Evolutionary conservation across 225 moss, liverwort and hornwort species (phyloP).

Genomic region (Pseudisothecium myosuroides): DNA sequence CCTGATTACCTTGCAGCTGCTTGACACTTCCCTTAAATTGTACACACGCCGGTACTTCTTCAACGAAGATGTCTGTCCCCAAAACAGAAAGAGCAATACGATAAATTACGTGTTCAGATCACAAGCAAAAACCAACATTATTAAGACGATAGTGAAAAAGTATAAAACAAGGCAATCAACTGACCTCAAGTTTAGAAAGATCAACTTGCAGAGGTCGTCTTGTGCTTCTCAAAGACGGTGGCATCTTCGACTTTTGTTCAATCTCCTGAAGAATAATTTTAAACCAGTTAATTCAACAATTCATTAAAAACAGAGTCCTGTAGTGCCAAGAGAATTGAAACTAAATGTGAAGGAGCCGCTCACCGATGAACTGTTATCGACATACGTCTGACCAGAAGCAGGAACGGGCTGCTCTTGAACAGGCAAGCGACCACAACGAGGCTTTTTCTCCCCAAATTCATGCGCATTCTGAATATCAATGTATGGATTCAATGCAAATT

Average conservation of each 20-base stretch:
- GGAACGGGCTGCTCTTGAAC: conserved; percentile 48
- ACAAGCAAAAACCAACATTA: neutral
- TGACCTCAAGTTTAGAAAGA: conserved; percentile 87
- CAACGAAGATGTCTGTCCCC: conserved; percentile 74
- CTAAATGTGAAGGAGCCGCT: neutral
- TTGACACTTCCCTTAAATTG: conserved; percentile 81
- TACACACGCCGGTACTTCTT: conserved; percentile 93
- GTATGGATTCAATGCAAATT: neutral
- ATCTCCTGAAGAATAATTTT: conserved; percentile 43
- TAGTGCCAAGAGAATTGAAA: neutral
- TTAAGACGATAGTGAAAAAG: too few relatives aligned
- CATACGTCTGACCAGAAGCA: conserved; percentile 35
- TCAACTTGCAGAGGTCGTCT: conserved; percentile 84
- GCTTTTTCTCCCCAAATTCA: conserved; percentile 80
- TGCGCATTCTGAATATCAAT: conserved; percentile 47
- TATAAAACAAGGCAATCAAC: neutral
- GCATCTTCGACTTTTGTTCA: conserved; percentile 70
- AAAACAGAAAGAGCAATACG: neutral
- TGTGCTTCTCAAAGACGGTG: conserved; percentile 62
- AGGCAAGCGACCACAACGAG: conserved; percentile 53
- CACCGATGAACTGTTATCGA: conserved; percentile 65
- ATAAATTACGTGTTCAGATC: neutral
- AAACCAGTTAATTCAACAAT: neutral
- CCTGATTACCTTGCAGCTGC: conserved; percentile 78
- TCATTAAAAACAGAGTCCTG: neutral